Evolutionary conservation across 805 yeast genomes (phyloP).

Genomic region (Dipodascopsis uninucleata): DNA sequence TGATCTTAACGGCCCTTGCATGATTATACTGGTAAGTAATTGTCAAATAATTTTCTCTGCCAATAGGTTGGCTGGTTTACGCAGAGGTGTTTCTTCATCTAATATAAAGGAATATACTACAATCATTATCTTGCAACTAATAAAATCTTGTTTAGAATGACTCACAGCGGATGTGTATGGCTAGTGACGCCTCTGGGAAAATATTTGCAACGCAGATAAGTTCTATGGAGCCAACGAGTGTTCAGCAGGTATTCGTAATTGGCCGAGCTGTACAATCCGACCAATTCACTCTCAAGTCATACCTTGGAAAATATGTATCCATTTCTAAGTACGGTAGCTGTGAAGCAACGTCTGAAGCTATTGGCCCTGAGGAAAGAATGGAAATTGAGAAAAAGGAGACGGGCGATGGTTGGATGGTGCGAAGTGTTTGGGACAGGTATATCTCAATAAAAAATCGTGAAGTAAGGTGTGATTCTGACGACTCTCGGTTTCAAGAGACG

Average conservation of each 20-base stretch:
- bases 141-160: slow-evolving; percentile 1
- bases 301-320: slow-evolving; percentile 34
- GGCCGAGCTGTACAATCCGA: slow-evolving; percentile 24
- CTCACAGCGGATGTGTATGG: slow-evolving; percentile 18
- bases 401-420: slow-evolving; percentile 32
- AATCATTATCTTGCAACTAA: background rate
- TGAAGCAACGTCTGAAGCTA: slow-evolving; percentile 37
- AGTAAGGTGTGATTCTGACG: slow-evolving; percentile 8
- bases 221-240: slow-evolving; percentile 34
- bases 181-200: slow-evolving; percentile 31
- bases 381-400: slow-evolving; percentile 10
- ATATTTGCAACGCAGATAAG: slow-evolving; percentile 27
- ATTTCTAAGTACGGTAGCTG: slow-evolving; percentile 25
- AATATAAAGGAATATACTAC: background rate
- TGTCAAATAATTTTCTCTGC: too few species aligned
- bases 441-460: slow-evolving; percentile 20
- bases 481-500: background rate
- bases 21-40: slow-evolving; percentile 29
- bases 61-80: too few species aligned
- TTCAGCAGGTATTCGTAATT: slow-evolving; percentile 38
- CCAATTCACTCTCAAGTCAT: slow-evolving; percentile 34
- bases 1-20: slow-evolving; percentile 39
- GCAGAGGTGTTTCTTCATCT: background rate
- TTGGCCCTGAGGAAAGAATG: slow-evolving; percentile 36
- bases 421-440: slow-evolving; percentile 16